These are phyloP conservation scores for Trypanosoma grayi DNA, from an alignment of 208 protist species.

Conservation along the genomic window DNA sequence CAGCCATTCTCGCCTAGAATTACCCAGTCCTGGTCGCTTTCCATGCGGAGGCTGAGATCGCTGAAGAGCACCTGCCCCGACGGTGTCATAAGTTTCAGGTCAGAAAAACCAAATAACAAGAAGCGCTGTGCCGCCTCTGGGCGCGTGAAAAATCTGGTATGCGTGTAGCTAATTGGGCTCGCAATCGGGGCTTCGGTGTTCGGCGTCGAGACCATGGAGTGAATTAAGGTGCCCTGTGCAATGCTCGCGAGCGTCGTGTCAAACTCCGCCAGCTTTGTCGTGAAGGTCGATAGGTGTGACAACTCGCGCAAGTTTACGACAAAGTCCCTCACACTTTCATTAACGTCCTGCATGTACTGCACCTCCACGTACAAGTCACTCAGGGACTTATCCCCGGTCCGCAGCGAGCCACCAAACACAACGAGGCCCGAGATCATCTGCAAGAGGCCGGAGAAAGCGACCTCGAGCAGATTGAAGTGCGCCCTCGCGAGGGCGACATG, in stretches of 20 bases:
- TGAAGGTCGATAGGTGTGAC: conserved; percentile 81
- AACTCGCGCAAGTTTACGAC: conserved; percentile 86
- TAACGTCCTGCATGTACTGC: conserved; percentile 82
- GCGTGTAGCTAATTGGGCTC: conserved; percentile 42
- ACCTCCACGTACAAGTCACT: conserved; percentile 73
- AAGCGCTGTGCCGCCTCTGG: conserved; percentile 9
- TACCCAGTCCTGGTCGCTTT: conserved; percentile 74
- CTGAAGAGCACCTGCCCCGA: conserved; percentile 56
- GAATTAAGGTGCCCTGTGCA: conserved; percentile 57
- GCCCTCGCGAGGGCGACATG: conserved; percentile 79
- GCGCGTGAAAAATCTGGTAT: conserved; percentile 11
- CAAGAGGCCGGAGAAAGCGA: conserved; percentile 58
- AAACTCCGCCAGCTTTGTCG: conserved; percentile 73
- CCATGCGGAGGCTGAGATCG: conserved; percentile 53
- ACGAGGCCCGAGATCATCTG: conserved; percentile 54
- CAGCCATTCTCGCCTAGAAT: conserved; percentile 83
- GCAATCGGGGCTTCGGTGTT: neutral
- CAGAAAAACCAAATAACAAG: conserved; percentile 39
- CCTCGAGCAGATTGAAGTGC: conserved; percentile 74
- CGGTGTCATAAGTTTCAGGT: conserved; percentile 66
- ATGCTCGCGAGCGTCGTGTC: conserved; percentile 76
- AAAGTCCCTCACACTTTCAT: conserved; percentile 77
- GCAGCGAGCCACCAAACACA: conserved; percentile 34
- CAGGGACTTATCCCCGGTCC: conserved; percentile 30
- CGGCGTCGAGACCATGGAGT: conserved; percentile 7